Conservation (phyloP, 495 filamentous ascomycete species). For the Hypoxylon subgilvum region DNA sequence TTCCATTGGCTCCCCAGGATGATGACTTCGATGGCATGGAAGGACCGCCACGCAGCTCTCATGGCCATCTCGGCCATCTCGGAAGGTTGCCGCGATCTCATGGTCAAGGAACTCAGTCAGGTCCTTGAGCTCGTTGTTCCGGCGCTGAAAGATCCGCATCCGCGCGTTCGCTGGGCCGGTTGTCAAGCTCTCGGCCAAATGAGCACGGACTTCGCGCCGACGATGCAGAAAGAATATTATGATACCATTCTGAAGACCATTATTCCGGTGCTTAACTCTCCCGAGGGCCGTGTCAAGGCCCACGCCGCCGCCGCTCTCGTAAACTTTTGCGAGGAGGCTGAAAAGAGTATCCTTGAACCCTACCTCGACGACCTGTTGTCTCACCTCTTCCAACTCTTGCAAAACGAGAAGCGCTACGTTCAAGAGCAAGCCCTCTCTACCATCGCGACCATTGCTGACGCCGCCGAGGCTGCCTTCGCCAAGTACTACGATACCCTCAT, state of each 20-base stretch:
- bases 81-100: constrained; percentile 93
- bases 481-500: constrained; percentile 95
- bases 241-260: constrained; percentile 83
- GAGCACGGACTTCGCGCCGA: constrained; percentile 99
- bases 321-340: constrained; percentile 99
- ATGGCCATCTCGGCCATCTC: constrained; percentile 99
- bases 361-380: constrained; percentile 88
- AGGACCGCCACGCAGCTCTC: constrained; percentile 93
- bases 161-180: constrained; percentile 94
- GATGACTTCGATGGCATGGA: constrained; percentile 95
- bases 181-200: constrained; percentile 99
- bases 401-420: constrained; percentile 90
- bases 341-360: constrained; percentile 88
- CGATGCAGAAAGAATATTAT: constrained; percentile 97
- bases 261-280: constrained; percentile 86
- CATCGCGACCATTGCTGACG: constrained; percentile 98
- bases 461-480: constrained; percentile 92
- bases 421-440: constrained; percentile 98
- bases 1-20: constrained; percentile 97
- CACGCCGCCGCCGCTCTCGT: constrained; percentile 96
- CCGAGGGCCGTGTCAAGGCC: constrained; percentile 92
- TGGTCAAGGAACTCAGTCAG: constrained; percentile 92
- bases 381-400: constrained; percentile 81
- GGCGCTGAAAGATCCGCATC: constrained; percentile 87
- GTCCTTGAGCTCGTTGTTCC: constrained; percentile 93